Evolutionary conservation across 192 early-diverging fungal genomes (phyloP), one percentile per base, ranked within the genome.

Genomic region (Podila epigama): DNA sequence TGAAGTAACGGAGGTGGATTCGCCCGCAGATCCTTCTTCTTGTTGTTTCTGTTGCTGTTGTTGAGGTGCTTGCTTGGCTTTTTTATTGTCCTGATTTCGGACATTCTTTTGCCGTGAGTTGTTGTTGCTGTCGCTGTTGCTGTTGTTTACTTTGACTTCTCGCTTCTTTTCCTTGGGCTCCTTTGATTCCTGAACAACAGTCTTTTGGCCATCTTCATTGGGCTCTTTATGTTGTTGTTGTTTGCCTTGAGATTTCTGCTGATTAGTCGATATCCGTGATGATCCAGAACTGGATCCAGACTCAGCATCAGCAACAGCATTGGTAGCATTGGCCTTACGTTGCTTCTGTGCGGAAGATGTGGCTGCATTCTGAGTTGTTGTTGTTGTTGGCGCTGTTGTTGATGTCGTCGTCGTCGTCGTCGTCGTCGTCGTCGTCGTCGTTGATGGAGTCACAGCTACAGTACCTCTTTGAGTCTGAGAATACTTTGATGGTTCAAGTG

Each of bases 1-100:
- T n/a, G n/a, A n/a, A n/a, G n/a, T n/a, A n/a, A n/a, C n/a, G n/a
- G n/a, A n/a, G n/a, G n/a, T n/a, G n/a, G n/a, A n/a, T n/a, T n/a
- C n/a, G n/a, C n/a, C 18, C 33, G 13, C 31, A n/a, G n/a, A n/a
- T n/a, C n/a, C n/a, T n/a, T n/a, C n/a, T 36, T 44, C 58, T 48
- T 39, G 68, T 20, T 25, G 51, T 39, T 12, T 35, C 12, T 51
- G 67, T 33, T 54, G 58, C 18, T 37, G 60, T 28, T 44, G 60
- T 59, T 70, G 68, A 28, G 58, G 29, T 20, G 6, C 36, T 12
- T 27, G 25, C 29, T 54, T n/a, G n/a, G 39, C 40, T 29, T 40
- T 61, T 40, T 36, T 66, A 41, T 32, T 51, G 44, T 20, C 39
- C 22, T 36, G n/a, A n/a, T n/a, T n/a, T n/a, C n/a, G n/a, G n/a